Percentiles rank a stretch among this genome's conserved stretches.
phyloP scores from a whole-genome alignment of 108 stramenopile genomes.

The Craspedostauros australis region DNA sequence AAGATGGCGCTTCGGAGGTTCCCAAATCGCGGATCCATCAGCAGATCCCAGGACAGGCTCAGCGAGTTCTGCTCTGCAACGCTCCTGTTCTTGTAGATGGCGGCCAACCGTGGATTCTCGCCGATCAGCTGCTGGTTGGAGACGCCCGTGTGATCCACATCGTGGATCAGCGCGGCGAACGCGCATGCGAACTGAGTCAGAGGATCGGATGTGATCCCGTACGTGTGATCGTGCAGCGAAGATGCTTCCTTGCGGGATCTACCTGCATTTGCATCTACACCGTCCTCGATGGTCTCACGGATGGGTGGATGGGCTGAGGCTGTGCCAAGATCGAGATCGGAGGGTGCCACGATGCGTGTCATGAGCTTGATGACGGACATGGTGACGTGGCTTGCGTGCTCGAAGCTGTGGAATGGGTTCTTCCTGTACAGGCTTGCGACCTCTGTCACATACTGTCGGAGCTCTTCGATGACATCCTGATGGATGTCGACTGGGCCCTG shows the following conservation, averaged over 20 bases:
- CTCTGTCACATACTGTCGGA: too few species aligned
- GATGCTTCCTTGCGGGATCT: too few species aligned
- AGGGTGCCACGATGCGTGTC: slow-evolving; percentile 17
- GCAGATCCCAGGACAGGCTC: slow-evolving; percentile 37
- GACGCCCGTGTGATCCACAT: slow-evolving; percentile 31
- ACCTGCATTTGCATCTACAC: too few species aligned
- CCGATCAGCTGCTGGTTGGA: slow-evolving; percentile 37
- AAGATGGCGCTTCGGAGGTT: slow-evolving; percentile 31
- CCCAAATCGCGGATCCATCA: slow-evolving; percentile 31
- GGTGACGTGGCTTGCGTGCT: slow-evolving; percentile 41
- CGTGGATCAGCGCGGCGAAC: slow-evolving; percentile 19
- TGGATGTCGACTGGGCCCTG: too few species aligned
- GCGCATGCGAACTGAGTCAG: slow-evolving; percentile 25
- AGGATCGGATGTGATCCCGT: slow-evolving; percentile 16
- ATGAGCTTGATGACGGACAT: slow-evolving; percentile 37
- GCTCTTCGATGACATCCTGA: too few species aligned
- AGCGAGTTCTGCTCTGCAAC: slow-evolving; percentile 46
- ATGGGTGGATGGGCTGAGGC: slow-evolving; percentile 1
- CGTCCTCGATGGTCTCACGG: neutral
- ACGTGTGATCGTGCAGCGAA: too few species aligned
- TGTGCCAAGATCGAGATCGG: slow-evolving; percentile 6
- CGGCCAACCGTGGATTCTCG: slow-evolving; percentile 36
- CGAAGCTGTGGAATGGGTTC: too few species aligned
- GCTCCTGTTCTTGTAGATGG: slow-evolving; percentile 40
- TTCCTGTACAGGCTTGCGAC: too few species aligned